These are phyloP conservation scores for Clavispora asparagi DNA, from an alignment of 805 yeast genomes.

Conservation along the genomic window DNA sequence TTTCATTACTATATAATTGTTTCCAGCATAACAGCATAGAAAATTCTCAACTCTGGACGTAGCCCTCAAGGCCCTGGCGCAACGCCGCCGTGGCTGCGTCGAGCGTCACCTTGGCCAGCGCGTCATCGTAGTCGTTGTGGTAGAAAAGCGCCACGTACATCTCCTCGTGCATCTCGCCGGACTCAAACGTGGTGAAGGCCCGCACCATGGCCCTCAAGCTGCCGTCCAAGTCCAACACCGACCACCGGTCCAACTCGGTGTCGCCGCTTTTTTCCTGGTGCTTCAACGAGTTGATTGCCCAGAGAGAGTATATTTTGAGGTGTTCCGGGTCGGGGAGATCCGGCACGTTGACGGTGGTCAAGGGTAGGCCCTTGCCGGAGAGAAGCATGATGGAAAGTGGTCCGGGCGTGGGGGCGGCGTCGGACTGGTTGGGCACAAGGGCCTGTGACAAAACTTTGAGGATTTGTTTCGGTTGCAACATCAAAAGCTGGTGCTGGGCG, in stretches of 20 bases:
- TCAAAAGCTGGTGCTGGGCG: constrained; percentile 5
- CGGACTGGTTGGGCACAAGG: constrained; percentile 13
- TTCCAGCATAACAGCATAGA: neutral
- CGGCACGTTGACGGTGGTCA: constrained; percentile 30
- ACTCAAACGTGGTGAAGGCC: constrained; percentile 12
- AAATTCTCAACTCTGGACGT: constrained; percentile 6
- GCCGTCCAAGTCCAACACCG: constrained; percentile 24
- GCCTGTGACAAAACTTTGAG: constrained; percentile 31
- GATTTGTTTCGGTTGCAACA: constrained; percentile 39
- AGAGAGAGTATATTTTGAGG: constrained; percentile 29
- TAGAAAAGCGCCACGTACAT: constrained; percentile 32
- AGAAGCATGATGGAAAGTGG: constrained; percentile 31
- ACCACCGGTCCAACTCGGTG: constrained; percentile 20
- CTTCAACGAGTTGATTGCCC: constrained; percentile 26
- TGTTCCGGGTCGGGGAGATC: constrained; percentile 20
- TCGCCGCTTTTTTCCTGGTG: constrained; percentile 13
- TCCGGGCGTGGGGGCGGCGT: constrained; percentile 5
- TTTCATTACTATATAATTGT: neutral
- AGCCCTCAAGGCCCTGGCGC: constrained; percentile 31
- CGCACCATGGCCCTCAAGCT: constrained; percentile 24
- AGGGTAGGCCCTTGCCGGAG: constrained; percentile 33
- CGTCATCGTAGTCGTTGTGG: constrained; percentile 21
- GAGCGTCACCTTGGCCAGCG: constrained; percentile 31
- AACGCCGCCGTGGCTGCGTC: constrained; percentile 28
- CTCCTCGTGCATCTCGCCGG: constrained; percentile 5